These are phyloP conservation scores for Alternaria postmessia DNA, from an alignment of 2,329 filamentous ascomycete genomes.

Conservation along the genomic window DNA sequence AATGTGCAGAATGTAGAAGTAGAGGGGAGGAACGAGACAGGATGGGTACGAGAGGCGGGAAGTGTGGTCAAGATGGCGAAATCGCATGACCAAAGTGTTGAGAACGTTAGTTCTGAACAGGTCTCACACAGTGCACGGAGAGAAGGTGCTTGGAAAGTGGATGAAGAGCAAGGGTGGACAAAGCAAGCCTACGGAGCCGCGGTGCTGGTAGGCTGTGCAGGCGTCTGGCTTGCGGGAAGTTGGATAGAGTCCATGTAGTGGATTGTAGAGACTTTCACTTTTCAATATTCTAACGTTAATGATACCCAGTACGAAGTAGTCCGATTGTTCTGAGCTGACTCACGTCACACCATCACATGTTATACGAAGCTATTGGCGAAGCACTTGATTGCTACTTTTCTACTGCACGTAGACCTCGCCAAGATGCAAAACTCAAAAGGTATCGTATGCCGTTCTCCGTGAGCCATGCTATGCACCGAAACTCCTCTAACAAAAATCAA, in stretches of 20 bases:
- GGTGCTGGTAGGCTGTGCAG: slow-evolving; percentile 50
- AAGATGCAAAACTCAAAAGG: background rate
- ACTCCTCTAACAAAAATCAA: background rate
- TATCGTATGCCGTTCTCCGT: slow-evolving; percentile 13
- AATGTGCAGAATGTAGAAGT: slow-evolving; percentile 98
- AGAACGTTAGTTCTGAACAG: slow-evolving; percentile 28
- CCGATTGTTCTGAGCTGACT: background rate
- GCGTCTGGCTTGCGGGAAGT: slow-evolving; percentile 52
- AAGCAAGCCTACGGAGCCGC: slow-evolving; percentile 53
- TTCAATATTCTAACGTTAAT: slow-evolving; percentile 1
- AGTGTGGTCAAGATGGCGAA: slow-evolving; percentile 68
- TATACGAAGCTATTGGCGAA: background rate
- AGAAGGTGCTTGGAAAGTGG: slow-evolving; percentile 47
- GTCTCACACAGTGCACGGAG: slow-evolving; percentile 28
- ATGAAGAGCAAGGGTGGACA: slow-evolving; percentile 48
- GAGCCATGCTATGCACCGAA: slow-evolving; percentile 7
- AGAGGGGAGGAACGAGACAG: slow-evolving; percentile 60
- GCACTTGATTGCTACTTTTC: background rate
- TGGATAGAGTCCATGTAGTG: slow-evolving; percentile 46
- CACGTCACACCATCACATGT: background rate
- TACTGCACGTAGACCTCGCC: background rate
- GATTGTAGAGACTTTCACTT: background rate
- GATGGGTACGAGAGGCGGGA: slow-evolving; percentile 73
- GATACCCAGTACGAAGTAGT: slow-evolving; percentile 10
- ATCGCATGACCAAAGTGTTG: slow-evolving; percentile 45